Conservation (phyloP, 2,329 filamentous ascomycete genomes). For the Domatiomyces globalis region DNA sequence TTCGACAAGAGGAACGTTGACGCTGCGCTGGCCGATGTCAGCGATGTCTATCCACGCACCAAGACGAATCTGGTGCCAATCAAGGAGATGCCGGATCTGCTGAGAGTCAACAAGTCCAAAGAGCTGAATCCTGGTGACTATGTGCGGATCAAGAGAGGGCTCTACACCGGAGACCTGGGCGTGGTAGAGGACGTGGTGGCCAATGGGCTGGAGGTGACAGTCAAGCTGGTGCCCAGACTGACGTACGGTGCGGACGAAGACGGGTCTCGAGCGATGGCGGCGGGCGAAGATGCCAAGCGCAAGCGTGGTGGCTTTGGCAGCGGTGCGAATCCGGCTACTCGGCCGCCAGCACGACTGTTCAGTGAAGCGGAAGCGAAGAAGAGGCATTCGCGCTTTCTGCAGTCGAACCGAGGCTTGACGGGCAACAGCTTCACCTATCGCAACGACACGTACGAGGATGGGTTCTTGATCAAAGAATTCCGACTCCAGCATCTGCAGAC, state of each 20-base stretch:
- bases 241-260: conserved; percentile 88
- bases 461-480: conserved; percentile 86
- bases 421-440: conserved; percentile 70
- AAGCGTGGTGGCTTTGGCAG: conserved; percentile 51
- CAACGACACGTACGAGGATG: conserved; percentile 79
- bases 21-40: conserved; percentile 65
- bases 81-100: conserved; percentile 94
- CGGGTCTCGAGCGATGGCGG: conserved; percentile 22
- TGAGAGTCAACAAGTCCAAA: conserved; percentile 76
- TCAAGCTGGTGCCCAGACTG: conserved; percentile 76
- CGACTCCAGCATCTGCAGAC: conserved; percentile 75
- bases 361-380: conserved; percentile 88
- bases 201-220: conserved; percentile 76
- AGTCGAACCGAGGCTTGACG: conserved; percentile 35
- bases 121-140: conserved; percentile 76
- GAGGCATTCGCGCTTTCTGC: conserved; percentile 54
- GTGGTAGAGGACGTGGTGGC: conserved; percentile 86
- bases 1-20: conserved; percentile 74
- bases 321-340: conserved; percentile 41
- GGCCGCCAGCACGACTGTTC: conserved; percentile 79
- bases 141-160: conserved; percentile 69
- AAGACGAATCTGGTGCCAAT: conserved; percentile 84
- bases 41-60: conserved; percentile 76
- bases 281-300: conserved; percentile 51
- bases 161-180: conserved; percentile 79